A percentile compares a stretch with the other conserved stretches of the same genome.
Conservation (phyloP, 495 filamentous ascomycete species). For the Durotheca rogersii region DNA sequence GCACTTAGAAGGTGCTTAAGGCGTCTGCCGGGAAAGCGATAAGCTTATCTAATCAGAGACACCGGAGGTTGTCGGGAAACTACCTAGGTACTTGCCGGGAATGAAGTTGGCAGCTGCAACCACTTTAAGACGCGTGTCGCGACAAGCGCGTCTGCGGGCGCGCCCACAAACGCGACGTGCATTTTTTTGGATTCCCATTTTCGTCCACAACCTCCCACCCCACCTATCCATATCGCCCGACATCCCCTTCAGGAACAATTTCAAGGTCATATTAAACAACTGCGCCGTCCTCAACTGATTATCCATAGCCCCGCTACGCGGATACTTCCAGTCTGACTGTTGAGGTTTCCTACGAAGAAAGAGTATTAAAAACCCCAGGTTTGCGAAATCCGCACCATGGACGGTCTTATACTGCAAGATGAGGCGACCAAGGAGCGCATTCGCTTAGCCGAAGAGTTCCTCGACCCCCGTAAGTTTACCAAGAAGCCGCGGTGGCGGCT, state of each 20-base stretch:
- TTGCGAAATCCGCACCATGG: conserved; percentile 59
- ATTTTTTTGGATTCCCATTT: conserved; percentile 26
- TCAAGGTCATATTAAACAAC: background rate
- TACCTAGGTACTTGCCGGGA: too few species aligned
- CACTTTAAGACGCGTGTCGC: conserved; percentile 24
- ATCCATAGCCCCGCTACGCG: background rate
- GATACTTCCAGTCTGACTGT: background rate
- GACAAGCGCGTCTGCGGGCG: conserved; percentile 28
- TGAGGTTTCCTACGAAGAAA: background rate
- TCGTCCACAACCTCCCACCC: background rate
- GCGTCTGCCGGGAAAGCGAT: too few species aligned
- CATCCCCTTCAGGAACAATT: conserved; percentile 3
- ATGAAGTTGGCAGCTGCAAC: conserved; percentile 21
- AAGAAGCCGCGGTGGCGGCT: background rate
- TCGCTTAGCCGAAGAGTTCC: conserved; percentile 77
- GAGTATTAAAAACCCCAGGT: background rate
- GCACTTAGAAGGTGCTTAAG: too few species aligned
- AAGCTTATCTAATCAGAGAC: too few species aligned
- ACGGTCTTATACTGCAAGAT: conserved; percentile 71
- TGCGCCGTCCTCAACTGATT: background rate
- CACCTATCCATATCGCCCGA: background rate
- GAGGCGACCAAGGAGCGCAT: conserved; percentile 79
- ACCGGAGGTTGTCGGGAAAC: too few species aligned
- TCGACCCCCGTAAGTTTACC: conserved; percentile 71
- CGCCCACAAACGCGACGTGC: conserved; percentile 31